phyloP scores from a whole-genome alignment of 1,284 basidiomycete species.

The Takashimella koratensis region DNA sequence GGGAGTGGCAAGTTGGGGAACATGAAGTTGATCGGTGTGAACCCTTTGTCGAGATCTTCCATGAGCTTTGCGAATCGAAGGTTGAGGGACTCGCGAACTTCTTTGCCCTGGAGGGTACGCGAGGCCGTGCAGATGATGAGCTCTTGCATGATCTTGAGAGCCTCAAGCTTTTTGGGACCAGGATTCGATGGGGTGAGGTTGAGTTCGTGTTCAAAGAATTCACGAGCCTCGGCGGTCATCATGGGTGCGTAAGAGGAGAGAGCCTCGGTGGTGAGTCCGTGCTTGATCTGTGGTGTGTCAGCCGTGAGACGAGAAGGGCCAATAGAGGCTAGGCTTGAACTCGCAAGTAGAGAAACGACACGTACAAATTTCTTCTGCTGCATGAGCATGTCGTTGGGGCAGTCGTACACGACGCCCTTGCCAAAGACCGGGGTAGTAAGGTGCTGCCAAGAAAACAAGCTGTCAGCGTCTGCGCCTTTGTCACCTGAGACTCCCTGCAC shows the following conservation, averaged over 20 bases:
- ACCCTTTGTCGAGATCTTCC: conserved; percentile 87
- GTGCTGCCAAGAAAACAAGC: conserved; percentile 50
- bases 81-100: conserved; percentile 75
- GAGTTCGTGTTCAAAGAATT: conserved; percentile 59
- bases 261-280: conserved; percentile 88
- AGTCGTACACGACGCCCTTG: conserved; percentile 95
- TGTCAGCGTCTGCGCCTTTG: no score
- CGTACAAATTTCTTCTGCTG: conserved; percentile 92
- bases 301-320: neutral
- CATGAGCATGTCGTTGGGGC: conserved; percentile 96
- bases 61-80: conserved; percentile 83
- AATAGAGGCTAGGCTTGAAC: conserved; percentile 8
- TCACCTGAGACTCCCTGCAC: no score
- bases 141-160: conserved; percentile 79
- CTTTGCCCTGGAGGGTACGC: conserved; percentile 86
- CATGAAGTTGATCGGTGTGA: conserved; percentile 88
- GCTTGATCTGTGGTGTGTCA: conserved; percentile 60
- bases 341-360: neutral
- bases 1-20: conserved; percentile 91
- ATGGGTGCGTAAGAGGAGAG: conserved; percentile 86
- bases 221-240: conserved; percentile 78
- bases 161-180: conserved; percentile 47
- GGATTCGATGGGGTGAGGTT: conserved; percentile 19
- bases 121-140: conserved; percentile 94
- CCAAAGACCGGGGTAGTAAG: conserved; percentile 91